Evolutionary conservation across 2,329 filamentous ascomycete species (phyloP).

Genomic region (Daldinia sp.): DNA sequence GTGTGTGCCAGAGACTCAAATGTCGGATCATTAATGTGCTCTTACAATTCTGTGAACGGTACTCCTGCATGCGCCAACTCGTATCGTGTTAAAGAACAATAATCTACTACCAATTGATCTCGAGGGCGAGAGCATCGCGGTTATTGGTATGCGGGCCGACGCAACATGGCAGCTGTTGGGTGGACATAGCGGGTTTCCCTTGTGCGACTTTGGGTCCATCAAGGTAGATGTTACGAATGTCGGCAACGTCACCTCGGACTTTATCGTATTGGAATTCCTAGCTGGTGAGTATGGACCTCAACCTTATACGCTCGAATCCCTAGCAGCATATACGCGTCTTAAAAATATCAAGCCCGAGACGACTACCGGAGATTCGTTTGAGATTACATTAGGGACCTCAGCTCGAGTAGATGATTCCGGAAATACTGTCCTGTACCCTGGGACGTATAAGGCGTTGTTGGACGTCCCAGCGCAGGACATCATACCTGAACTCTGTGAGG

Average conservation of each 20-base stretch:
- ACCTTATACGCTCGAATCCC: constrained; percentile 1
- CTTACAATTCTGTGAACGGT: too few relatives aligned
- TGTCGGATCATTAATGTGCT: too few relatives aligned
- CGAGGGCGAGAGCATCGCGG: not conserved
- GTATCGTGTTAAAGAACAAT: not conserved
- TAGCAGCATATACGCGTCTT: not conserved
- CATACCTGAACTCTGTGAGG: too few relatives aligned
- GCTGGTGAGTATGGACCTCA: not conserved
- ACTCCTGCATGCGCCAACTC: too few relatives aligned
- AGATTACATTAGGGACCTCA: not conserved
- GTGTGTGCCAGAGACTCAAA: too few relatives aligned
- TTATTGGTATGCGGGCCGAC: constrained; percentile 6
- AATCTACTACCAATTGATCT: not conserved
- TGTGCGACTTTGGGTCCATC: not conserved
- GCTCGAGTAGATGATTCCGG: not conserved
- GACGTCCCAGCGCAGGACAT: not conserved
- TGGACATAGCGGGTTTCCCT: not conserved
- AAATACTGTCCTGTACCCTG: not conserved
- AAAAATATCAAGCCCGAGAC: not conserved
- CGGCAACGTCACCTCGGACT: constrained; percentile 2
- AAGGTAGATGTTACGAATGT: not conserved
- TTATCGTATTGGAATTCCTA: not conserved
- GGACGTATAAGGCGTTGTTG: not conserved
- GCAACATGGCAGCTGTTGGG: not conserved
- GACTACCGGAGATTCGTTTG: not conserved